phyloP scores from a whole-genome alignment of 345 rosid genomes.

The Mercurialis annua region DNA sequence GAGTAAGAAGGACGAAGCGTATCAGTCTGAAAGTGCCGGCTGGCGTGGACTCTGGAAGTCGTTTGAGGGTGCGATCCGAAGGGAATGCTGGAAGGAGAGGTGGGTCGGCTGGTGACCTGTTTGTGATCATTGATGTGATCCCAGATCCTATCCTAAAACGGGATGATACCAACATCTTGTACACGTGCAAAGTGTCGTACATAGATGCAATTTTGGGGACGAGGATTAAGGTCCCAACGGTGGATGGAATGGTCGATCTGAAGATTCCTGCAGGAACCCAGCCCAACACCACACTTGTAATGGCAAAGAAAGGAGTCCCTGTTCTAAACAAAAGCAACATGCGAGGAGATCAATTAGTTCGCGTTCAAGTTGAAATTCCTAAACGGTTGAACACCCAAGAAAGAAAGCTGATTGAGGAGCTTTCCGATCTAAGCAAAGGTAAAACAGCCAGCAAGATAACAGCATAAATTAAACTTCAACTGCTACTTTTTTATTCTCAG shows the following conservation, averaged over 20 bases:
- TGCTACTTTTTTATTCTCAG: too few species aligned
- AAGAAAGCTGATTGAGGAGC: conserved; percentile 80
- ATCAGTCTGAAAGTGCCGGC: conserved; percentile 93
- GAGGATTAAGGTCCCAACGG: conserved; percentile 76
- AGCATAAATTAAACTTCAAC: too few species aligned
- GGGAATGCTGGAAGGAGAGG: conserved; percentile 95
- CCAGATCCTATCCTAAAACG: conserved; percentile 84
- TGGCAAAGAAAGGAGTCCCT: conserved; percentile 96
- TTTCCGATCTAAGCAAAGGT: conserved; percentile 82
- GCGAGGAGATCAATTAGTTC: conserved; percentile 96
- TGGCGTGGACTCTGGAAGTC: conserved; percentile 94
- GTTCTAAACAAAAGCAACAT: conserved; percentile 76
- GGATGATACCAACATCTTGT: conserved; percentile 76
- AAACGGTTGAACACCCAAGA: conserved; percentile 85
- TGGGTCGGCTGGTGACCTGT: conserved; percentile 88
- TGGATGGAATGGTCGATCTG: conserved; percentile 92
- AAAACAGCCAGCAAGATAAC: conserved; percentile 56
- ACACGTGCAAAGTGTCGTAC: conserved; percentile 86
- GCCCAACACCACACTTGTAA: conserved; percentile 84
- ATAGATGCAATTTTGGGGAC: conserved; percentile 92
- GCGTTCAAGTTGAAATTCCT: conserved; percentile 96
- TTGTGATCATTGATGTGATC: conserved; percentile 75
- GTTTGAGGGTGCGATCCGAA: conserved; percentile 89
- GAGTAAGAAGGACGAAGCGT: conserved; percentile 79
- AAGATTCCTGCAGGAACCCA: conserved; percentile 95